Percentiles rank a stretch among this genome's conserved stretches.
Evolutionary conservation across 805 yeast species (phyloP).

Genomic region (Clavispora vitiphila): DNA sequence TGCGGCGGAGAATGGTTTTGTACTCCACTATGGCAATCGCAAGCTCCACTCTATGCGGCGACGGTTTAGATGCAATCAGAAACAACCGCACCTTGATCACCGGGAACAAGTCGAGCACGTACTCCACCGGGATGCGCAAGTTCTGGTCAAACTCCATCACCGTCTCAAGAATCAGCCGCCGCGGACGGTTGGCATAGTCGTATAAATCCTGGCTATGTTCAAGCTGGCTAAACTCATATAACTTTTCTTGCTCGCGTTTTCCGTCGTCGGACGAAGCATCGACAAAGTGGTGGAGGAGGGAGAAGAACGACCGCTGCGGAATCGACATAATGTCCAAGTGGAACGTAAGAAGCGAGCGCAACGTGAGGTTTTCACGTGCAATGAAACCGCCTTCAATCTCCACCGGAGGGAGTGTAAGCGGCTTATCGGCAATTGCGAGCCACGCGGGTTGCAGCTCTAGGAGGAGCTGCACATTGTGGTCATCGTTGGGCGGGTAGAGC

Average conservation of each 20-base stretch:
- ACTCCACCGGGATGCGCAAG: constrained; percentile 68
- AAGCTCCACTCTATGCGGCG: constrained; percentile 47
- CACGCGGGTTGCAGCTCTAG: constrained; percentile 65
- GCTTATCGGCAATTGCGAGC: constrained; percentile 64
- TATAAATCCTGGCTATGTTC: constrained; percentile 78
- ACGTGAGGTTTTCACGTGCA: constrained; percentile 45
- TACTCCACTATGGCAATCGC: constrained; percentile 85
- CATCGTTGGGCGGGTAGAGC: constrained; percentile 69
- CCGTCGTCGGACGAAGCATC: constrained; percentile 47
- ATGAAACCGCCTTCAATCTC: constrained; percentile 60
- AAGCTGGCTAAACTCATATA: constrained; percentile 66
- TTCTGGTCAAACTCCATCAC: constrained; percentile 72
- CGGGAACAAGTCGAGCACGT: constrained; percentile 75
- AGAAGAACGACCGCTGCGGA: constrained; percentile 81
- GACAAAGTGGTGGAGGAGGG: constrained; percentile 63
- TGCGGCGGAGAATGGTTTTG: constrained; percentile 68
- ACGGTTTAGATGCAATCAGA: constrained; percentile 70
- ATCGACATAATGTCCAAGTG: constrained; percentile 80
- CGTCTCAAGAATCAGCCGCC: constrained; percentile 82
- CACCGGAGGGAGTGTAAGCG: constrained; percentile 35
- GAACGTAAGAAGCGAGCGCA: constrained; percentile 66
- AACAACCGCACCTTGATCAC: constrained; percentile 73
- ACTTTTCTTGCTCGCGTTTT: constrained; percentile 67
- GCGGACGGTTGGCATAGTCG: constrained; percentile 89
- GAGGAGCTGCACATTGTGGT: constrained; percentile 56